A percentile compares a stretch with the other conserved stretches of the same genome.
These are phyloP conservation scores for Acmispon strigosus DNA, from an alignment of 306 rosid genomes.

Conservation along the genomic window DNA sequence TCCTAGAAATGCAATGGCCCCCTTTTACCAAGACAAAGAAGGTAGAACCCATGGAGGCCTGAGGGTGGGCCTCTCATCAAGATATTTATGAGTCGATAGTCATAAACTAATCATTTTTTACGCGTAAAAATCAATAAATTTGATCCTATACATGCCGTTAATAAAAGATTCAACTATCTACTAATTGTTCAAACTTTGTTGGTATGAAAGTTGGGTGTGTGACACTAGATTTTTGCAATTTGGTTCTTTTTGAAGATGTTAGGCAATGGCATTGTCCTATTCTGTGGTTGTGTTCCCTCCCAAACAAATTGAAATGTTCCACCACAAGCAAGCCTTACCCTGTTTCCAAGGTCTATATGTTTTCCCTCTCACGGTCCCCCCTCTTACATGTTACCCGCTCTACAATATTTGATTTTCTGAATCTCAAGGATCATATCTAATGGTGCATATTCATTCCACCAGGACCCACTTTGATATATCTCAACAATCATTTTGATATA, in stretches of 20 bases:
- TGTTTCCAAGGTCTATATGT: conserved; percentile 18
- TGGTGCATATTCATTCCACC: conserved; percentile 9
- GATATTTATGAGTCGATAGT: no score
- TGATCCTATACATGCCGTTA: no score
- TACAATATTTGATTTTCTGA: conserved; percentile 15
- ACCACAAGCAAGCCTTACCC: conserved; percentile 16
- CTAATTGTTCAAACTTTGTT: background rate
- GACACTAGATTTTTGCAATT: background rate
- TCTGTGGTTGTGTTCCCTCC: conserved; percentile 27
- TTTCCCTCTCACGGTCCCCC: conserved; percentile 34
- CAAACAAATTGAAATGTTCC: conserved; percentile 31
- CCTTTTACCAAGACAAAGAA: background rate
- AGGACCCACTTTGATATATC: background rate
- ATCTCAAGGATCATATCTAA: conserved; percentile 36
- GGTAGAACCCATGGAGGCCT: no score
- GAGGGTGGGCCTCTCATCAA: no score
- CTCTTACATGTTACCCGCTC: background rate
- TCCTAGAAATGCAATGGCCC: background rate
- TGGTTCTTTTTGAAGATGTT: background rate
- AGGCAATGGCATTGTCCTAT: conserved; percentile 5
- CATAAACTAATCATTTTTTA: no score
- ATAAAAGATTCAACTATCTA: no score
- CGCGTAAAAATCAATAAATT: no score
- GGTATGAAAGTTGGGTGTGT: conserved; percentile 6
- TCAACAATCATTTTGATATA: background rate